Percentiles rank a stretch among this genome's conserved stretches.
phyloP scores from a whole-genome alignment of 23 red algal genomes.

The Agarophyton chilense region DNA sequence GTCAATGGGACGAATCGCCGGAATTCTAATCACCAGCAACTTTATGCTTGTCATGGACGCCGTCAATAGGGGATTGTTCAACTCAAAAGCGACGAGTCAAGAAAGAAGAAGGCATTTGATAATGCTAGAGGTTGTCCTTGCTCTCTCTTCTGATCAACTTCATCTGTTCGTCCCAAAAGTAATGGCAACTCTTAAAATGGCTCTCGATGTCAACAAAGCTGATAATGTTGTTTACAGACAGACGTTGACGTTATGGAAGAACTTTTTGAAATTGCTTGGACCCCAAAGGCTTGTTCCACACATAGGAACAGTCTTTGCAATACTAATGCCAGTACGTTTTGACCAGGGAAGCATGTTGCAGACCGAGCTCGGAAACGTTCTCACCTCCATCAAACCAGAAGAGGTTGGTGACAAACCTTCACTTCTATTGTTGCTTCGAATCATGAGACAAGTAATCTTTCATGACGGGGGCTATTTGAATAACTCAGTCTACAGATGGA shows the following conservation, averaged over 20 bases:
- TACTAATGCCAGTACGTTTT: slow-evolving; percentile 58
- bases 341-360: slow-evolving; percentile 21
- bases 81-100: slow-evolving; percentile 37
- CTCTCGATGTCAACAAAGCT: slow-evolving; percentile 50
- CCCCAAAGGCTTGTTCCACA: slow-evolving; percentile 45
- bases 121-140: slow-evolving; percentile 68
- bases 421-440: slow-evolving; percentile 58
- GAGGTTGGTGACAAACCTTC: slow-evolving; percentile 14
- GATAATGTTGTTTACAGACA: background rate
- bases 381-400: background rate
- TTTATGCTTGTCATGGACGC: slow-evolving; percentile 92
- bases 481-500: background rate
- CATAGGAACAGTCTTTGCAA: slow-evolving; percentile 55
- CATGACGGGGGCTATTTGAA: background rate
- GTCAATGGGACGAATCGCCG: background rate
- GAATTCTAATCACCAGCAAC: slow-evolving; percentile 61
- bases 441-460: slow-evolving; percentile 24
- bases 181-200: slow-evolving; percentile 96
- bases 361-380: slow-evolving; percentile 13
- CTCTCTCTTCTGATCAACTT: slow-evolving; percentile 47
- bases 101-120: slow-evolving; percentile 46
- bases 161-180: slow-evolving; percentile 97
- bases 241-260: slow-evolving; percentile 64
- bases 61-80: slow-evolving; percentile 81
- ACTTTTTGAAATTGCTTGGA: slow-evolving; percentile 71